Percentiles rank a stretch among this genome's conserved stretches.
Conservation (phyloP, 2,329 filamentous ascomycete genomes). For the Neonectria ditissima region DNA sequence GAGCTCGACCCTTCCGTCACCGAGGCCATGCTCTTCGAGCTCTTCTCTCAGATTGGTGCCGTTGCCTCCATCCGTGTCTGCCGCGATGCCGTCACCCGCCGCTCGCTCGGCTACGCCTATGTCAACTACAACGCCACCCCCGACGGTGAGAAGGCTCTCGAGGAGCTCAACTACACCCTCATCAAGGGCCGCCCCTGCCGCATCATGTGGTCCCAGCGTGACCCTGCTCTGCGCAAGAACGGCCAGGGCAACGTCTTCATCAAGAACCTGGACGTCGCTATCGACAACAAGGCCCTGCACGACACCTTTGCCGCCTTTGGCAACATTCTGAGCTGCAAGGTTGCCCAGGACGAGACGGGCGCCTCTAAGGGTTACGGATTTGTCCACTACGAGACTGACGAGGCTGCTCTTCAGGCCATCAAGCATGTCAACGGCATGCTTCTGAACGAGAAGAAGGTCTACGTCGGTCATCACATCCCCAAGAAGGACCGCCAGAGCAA, state of each 20-base stretch:
- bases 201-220: slow-evolving; percentile 99
- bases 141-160: slow-evolving; percentile 97
- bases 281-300: slow-evolving; percentile 99
- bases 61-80: slow-evolving; percentile 99
- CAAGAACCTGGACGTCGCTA: slow-evolving; percentile 98
- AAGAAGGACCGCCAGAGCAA: slow-evolving; percentile 99
- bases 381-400: slow-evolving; percentile 99
- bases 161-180: slow-evolving; percentile 99
- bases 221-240: slow-evolving; percentile 98
- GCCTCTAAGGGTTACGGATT: slow-evolving; percentile 99
- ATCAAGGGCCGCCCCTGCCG: slow-evolving; percentile 99
- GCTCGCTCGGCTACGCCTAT: slow-evolving; percentile 98
- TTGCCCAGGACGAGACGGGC: slow-evolving; percentile 95
- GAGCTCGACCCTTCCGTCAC: slow-evolving; percentile 98
- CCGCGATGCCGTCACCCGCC: slow-evolving; percentile 97
- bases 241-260: slow-evolving; percentile 99
- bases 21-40: slow-evolving; percentile 99
- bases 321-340: slow-evolving; percentile 99
- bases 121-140: slow-evolving; percentile 99
- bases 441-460: slow-evolving; percentile 99
- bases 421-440: slow-evolving; percentile 99
- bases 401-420: slow-evolving; percentile 96
- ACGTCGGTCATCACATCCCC: slow-evolving; percentile 98
- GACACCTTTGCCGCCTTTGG: slow-evolving; percentile 99
- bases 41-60: slow-evolving; percentile 99